Percentiles rank a stretch among this genome's conserved stretches.
Evolutionary conservation across 176 grass and related monocot species (phyloP).

Genomic region (Raddia distichophylla): DNA sequence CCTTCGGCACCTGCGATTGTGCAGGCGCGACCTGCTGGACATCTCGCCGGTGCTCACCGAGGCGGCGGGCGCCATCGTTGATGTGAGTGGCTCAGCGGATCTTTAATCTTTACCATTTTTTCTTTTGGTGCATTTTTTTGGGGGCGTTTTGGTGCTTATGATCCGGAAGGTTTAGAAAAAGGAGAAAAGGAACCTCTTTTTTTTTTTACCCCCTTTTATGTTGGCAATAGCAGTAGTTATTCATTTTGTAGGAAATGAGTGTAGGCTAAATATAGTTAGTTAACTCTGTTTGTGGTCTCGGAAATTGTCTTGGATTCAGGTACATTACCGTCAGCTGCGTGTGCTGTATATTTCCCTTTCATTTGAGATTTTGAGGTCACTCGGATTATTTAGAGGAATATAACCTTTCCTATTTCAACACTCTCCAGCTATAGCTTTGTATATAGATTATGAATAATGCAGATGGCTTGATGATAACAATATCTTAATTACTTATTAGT

Average conservation of each 20-base stretch:
- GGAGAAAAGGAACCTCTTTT: background rate
- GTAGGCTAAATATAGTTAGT: background rate
- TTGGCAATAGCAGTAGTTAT: background rate
- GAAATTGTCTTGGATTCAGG: background rate
- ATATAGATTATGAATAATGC: background rate
- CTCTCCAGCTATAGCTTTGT: background rate
- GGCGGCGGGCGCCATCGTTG: constrained; percentile 91
- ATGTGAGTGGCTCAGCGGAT: constrained; percentile 56
- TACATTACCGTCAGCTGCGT: constrained; percentile 7
- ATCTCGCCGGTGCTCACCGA: constrained; percentile 92
- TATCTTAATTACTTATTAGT: background rate
- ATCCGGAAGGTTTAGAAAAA: constrained; percentile 8
- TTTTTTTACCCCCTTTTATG: background rate
- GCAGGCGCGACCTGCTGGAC: constrained; percentile 94
- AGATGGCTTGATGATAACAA: background rate
- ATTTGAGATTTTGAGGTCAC: background rate
- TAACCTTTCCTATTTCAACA: background rate
- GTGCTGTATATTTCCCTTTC: background rate
- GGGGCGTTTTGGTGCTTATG: background rate
- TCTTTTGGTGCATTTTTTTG: background rate
- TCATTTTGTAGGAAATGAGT: background rate
- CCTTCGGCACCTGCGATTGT: background rate
- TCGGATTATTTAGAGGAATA: background rate
- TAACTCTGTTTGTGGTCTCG: background rate
- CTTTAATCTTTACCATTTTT: background rate